These are phyloP conservation scores for Backusella tarrabulga DNA, from an alignment of 192 early-diverging fungal species.

Conservation along the genomic window DNA sequence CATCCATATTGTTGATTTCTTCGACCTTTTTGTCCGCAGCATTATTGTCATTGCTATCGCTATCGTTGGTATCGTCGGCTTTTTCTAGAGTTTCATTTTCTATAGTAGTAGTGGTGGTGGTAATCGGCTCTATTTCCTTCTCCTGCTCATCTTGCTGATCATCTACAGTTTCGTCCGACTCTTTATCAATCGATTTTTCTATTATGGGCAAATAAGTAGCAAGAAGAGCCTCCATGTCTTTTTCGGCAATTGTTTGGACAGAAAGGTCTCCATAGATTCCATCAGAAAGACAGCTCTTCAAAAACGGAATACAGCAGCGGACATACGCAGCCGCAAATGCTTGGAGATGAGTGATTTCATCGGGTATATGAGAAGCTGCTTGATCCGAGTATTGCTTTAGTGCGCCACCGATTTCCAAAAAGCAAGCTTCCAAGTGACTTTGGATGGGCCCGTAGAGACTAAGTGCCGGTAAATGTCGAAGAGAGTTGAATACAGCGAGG, in stretches of 20 bases:
- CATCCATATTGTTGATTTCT: neutral
- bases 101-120: neutral
- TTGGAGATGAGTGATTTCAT: conserved; percentile 19
- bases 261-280: conserved; percentile 27
- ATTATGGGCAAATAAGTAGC: neutral
- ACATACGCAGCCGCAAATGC: conserved; percentile 30
- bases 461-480: conserved; percentile 56
- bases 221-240: neutral
- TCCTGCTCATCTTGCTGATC: neutral
- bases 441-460: conserved; percentile 28
- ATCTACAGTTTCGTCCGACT: neutral
- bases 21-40: neutral
- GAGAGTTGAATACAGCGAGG: conserved; percentile 59
- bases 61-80: neutral
- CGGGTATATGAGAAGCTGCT: neutral
- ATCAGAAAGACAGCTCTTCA: conserved; percentile 24
- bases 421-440: conserved; percentile 19
- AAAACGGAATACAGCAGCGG: conserved; percentile 30
- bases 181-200: neutral
- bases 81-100: neutral
- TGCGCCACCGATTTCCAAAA: conserved; percentile 19
- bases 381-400: conserved; percentile 27
- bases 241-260: neutral
- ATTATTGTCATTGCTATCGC: neutral
- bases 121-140: neutral